phyloP scores from a whole-genome alignment of 805 yeast species.

The Candida maltosa region DNA sequence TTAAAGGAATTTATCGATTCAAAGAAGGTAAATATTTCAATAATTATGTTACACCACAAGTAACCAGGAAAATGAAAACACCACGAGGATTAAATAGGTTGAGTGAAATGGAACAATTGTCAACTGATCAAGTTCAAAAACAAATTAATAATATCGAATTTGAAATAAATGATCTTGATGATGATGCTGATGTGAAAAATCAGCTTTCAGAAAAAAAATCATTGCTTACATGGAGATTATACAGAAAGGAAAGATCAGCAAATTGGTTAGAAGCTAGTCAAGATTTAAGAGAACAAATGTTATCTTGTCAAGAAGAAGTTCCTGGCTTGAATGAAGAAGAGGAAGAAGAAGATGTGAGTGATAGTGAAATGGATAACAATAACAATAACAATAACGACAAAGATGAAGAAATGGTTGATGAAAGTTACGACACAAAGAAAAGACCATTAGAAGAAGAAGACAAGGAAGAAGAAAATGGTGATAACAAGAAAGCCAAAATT shows the following conservation, averaged over 20 bases:
- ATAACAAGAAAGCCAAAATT: not conserved
- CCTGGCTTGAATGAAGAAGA: not conserved
- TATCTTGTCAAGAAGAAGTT: constrained; percentile 2
- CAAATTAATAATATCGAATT: constrained; percentile 11
- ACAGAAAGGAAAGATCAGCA: constrained; percentile 17
- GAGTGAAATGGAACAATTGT: constrained; percentile 5
- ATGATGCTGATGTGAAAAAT: constrained; percentile 3
- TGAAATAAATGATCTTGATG: constrained; percentile 4
- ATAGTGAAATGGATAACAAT: not conserved
- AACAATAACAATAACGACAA: not conserved
- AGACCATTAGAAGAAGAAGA: not conserved
- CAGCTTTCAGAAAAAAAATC: constrained; percentile 23
- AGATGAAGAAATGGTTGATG: not conserved
- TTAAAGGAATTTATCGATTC: constrained; percentile 19
- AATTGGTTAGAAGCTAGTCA: constrained; percentile 21
- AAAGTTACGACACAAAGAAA: not conserved
- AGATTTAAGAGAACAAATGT: not conserved
- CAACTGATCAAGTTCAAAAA: constrained; percentile 7
- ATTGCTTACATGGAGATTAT: constrained; percentile 31
- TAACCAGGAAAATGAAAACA: constrained; percentile 37
- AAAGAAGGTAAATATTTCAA: constrained; percentile 38
- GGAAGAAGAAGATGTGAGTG: not conserved
- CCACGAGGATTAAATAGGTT: constrained; percentile 1
- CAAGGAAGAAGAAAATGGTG: not conserved
- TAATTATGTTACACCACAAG: constrained; percentile 39